Percentiles rank a stretch among this genome's conserved stretches.
Conservation (phyloP, 176 grass and related monocot genomes). For the Oryza brachyantha region DNA sequence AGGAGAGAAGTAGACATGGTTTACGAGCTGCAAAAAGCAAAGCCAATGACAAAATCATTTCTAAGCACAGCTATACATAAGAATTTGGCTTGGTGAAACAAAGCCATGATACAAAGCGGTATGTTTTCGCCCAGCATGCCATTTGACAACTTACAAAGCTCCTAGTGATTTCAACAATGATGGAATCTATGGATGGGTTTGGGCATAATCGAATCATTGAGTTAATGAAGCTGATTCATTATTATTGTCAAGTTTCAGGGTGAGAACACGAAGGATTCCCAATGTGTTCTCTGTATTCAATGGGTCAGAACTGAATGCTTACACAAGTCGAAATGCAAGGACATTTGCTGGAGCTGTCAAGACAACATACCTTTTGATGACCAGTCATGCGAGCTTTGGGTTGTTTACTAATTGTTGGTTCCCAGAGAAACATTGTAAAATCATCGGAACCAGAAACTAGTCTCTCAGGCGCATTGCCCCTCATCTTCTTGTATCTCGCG, state of each 20-base stretch:
- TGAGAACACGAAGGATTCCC: not conserved
- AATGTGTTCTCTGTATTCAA: not conserved
- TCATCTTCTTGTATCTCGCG: constrained; percentile 83
- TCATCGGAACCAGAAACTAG: constrained; percentile 97
- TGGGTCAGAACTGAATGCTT: not conserved
- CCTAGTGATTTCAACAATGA: not conserved
- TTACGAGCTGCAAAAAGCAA: constrained; percentile 71
- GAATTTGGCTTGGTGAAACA: not conserved
- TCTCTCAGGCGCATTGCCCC: constrained; percentile 81
- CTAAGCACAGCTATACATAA: not conserved
- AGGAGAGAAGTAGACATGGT: constrained; percentile 99
- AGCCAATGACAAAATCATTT: constrained; percentile 13
- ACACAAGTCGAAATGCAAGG: not conserved
- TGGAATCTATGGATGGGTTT: not conserved
- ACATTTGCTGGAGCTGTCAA: not conserved
- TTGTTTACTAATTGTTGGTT: constrained; percentile 70
- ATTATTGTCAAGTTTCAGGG: not conserved
- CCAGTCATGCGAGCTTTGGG: constrained; percentile 89
- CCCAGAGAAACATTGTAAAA: constrained; percentile 98
- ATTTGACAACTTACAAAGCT: not conserved
- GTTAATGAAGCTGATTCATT: no score
- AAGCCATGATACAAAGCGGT: not conserved
- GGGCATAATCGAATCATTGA: not conserved
- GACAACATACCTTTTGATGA: constrained; percentile 84
- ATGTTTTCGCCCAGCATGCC: not conserved